phyloP scores from a whole-genome alignment of 495 filamentous ascomycete species.

The Neurospora sp. region DNA sequence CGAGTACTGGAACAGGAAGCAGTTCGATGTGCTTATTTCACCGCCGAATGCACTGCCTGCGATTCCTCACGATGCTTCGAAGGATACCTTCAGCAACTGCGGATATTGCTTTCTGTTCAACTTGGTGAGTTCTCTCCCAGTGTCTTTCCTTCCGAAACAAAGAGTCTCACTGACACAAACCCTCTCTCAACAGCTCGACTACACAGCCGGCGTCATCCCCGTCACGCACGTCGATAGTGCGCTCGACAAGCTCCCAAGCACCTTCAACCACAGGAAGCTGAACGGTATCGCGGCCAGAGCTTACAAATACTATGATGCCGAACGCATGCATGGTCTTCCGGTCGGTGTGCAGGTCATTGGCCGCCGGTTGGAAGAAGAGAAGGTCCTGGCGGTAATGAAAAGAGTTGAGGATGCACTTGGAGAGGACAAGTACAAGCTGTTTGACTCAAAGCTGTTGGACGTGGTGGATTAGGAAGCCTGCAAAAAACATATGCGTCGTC shows the following conservation, averaged over 20 bases:
- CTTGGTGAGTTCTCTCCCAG: constrained; percentile 39
- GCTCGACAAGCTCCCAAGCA: constrained; percentile 52
- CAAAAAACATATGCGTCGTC: neutral
- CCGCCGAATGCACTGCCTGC: constrained; percentile 89
- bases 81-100: constrained; percentile 74
- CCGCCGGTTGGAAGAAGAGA: constrained; percentile 79
- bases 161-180: constrained; percentile 1
- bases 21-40: constrained; percentile 70
- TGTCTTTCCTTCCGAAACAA: neutral
- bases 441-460: constrained; percentile 36
- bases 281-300: constrained; percentile 74
- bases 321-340: constrained; percentile 75
- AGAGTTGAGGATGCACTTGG: constrained; percentile 63
- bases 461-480: neutral
- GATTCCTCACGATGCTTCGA: constrained; percentile 80
- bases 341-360: constrained; percentile 84
- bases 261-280: constrained; percentile 50
- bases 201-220: constrained; percentile 74
- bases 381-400: constrained; percentile 79
- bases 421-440: constrained; percentile 51
- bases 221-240: constrained; percentile 71
- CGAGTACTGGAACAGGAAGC: constrained; percentile 65
- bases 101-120: constrained; percentile 97
- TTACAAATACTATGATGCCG: constrained; percentile 79
- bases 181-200: constrained; percentile 52